Base-by-base conservation (phyloP, 169 alveolate genomes). In the Plasmodium knowlesi region DNA sequence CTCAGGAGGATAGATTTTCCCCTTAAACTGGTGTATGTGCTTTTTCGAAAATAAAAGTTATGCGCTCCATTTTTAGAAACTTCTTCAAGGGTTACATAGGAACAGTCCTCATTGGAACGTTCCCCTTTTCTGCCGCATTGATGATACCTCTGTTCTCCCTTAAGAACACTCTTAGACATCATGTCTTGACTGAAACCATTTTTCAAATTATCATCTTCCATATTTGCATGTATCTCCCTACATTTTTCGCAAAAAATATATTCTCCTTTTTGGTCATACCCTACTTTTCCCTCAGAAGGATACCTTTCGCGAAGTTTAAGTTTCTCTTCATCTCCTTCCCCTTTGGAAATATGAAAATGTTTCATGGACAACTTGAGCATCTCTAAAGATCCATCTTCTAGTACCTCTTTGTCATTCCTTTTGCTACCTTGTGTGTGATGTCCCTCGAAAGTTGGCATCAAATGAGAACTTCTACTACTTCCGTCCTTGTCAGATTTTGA, bases 201-300 rank as follows among this genome's bases (percentile, higher is more conserved):
- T 12, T 46, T 78, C 28, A 19, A n/a, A 39, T 78, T 46, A 37
- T 12, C 6, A 4, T 78, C 61, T 32, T 39, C 34, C 70, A 57
- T 61, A 83, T 57, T 83, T 83, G 79, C 3, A 37, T 83, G 70
- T 9, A 16, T 43, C 46, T 84, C 57, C 76, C 54, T 34, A 19
- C 70, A 41, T 4, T 67, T 67, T 16, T 67, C 76, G 37, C 76
- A n/a, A 67, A 28, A 67, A 67, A 67, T 4, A 67, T 67, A 67
- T 67, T 67, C 76, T 10, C 37, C 37, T 9, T 67, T 67, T 67
- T 67, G 41, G 37, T 67, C 30, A 67, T 2, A 8, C 30, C 6
- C 37, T 67, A 67, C 37, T 19, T 67, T 67, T 28, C 25, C 37
- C 19, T 0, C 12, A 9, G 76, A 67, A 67, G 4, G 76, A 25